A percentile compares a stretch with the other conserved stretches of the same genome.
Conservation (phyloP, 331 rosid genomes). For the Phaseolus coccineus region DNA sequence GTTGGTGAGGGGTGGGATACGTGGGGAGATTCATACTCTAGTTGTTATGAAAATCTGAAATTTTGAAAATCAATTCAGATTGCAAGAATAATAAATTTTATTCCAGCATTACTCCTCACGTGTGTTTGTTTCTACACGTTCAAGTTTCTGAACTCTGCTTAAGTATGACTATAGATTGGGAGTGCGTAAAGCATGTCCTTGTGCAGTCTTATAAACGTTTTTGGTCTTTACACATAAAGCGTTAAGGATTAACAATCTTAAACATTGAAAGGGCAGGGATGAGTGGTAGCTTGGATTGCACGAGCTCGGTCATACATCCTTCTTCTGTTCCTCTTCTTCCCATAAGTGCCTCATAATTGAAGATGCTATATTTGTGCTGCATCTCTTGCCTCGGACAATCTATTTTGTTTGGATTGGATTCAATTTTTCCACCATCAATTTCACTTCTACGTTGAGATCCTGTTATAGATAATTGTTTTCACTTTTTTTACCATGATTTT, state of each 20-base stretch:
- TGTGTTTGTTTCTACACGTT: constrained; percentile 32
- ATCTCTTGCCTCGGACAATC: constrained; percentile 86
- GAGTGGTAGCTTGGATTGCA: constrained; percentile 62
- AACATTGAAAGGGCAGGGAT: constrained; percentile 58
- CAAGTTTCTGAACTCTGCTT: neutral
- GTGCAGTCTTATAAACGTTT: neutral
- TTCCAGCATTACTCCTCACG: constrained; percentile 27
- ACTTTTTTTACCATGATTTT: too few species aligned
- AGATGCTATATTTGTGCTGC: constrained; percentile 70
- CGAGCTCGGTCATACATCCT: constrained; percentile 66
- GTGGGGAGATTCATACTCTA: neutral
- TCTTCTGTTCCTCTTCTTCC: constrained; percentile 14
- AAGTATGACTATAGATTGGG: neutral
- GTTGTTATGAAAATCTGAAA: constrained; percentile 14
- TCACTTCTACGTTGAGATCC: too few species aligned
- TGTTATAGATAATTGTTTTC: too few species aligned
- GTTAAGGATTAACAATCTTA: constrained; percentile 53
- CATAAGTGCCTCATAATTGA: neutral
- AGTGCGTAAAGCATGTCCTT: neutral
- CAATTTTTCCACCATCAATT: too few species aligned
- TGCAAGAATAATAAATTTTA: neutral
- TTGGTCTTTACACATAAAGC: neutral
- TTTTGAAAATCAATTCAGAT: constrained; percentile 18
- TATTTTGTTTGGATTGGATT: constrained; percentile 4
- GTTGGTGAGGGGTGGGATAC: neutral